Evolutionary conservation across 768 basidiomycete genomes (phyloP).

Genomic region (Podaxis sp.): DNA sequence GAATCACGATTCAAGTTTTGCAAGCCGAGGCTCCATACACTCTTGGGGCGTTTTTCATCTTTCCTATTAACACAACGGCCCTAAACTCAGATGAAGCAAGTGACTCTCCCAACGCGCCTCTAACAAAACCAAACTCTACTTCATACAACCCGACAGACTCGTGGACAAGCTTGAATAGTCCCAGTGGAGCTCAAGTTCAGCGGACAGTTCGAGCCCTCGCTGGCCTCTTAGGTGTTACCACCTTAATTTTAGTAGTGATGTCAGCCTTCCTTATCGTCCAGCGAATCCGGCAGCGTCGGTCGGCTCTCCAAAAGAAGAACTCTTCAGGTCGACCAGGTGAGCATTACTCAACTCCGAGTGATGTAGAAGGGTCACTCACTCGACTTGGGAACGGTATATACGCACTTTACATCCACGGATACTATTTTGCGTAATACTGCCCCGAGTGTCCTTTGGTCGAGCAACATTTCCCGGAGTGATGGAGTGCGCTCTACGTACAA

Average conservation of each 20-base stretch:
- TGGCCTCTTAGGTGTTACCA: conserved; percentile 7
- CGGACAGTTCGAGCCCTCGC: conserved; percentile 9
- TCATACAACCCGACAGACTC: neutral
- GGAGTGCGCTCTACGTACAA: conserved; percentile 14
- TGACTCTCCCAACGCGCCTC: neutral
- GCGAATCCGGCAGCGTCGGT: neutral
- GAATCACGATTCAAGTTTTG: conserved; percentile 34
- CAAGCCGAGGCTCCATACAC: conserved; percentile 32
- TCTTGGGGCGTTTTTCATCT: conserved; percentile 35
- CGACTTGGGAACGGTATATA: conserved; percentile 27
- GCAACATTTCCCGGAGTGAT: conserved; percentile 21
- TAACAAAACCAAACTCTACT: conserved; percentile 13
- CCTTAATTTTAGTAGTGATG: conserved; percentile 11
- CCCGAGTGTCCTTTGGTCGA: conserved; percentile 22
- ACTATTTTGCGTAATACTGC: conserved; percentile 28
- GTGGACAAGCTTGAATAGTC: neutral
- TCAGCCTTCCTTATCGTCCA: neutral
- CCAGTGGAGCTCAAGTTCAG: neutral
- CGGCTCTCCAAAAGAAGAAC: neutral
- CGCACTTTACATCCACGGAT: conserved; percentile 30
- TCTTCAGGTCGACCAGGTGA: conserved; percentile 19
- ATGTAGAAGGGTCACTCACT: neutral
- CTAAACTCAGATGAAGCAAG: neutral
- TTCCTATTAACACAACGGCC: conserved; percentile 17
- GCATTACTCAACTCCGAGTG: neutral